phyloP scores from a whole-genome alignment of 768 basidiomycete species.

The Pisolithus marmoratus region DNA sequence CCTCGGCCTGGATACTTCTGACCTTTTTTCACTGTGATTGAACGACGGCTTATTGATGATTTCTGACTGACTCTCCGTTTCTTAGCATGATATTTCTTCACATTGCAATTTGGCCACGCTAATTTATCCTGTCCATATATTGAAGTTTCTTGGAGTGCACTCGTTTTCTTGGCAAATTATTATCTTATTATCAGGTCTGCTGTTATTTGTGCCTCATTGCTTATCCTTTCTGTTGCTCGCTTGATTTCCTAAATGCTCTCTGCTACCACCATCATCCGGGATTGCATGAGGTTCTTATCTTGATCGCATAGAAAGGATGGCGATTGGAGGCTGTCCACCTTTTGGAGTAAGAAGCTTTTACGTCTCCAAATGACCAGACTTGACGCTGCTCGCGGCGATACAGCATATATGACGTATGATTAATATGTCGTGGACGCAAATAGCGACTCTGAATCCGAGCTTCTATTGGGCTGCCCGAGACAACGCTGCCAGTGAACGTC shows the following conservation, averaged over 20 bases:
- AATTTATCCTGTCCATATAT: conserved; percentile 3
- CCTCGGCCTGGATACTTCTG: conserved; percentile 26
- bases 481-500: too few relatives aligned
- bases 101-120: neutral
- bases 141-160: neutral
- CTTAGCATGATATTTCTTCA: neutral
- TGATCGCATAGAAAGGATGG: neutral
- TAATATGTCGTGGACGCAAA: neutral
- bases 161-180: neutral
- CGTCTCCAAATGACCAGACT: neutral
- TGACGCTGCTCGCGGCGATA: neutral
- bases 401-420: neutral
- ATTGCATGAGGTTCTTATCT: too few relatives aligned
- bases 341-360: too few relatives aligned
- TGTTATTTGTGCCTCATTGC: neutral
- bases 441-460: too few relatives aligned
- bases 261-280: too few relatives aligned
- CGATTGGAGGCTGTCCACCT: neutral
- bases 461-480: too few relatives aligned
- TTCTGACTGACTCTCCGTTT: neutral
- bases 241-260: neutral
- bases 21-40: conserved; percentile 1
- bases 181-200: neutral
- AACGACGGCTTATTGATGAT: too few relatives aligned
- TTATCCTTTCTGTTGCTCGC: neutral